Conservation (phyloP, 805 yeast species). For the Wickerhamomyces kurtzmanii region DNA sequence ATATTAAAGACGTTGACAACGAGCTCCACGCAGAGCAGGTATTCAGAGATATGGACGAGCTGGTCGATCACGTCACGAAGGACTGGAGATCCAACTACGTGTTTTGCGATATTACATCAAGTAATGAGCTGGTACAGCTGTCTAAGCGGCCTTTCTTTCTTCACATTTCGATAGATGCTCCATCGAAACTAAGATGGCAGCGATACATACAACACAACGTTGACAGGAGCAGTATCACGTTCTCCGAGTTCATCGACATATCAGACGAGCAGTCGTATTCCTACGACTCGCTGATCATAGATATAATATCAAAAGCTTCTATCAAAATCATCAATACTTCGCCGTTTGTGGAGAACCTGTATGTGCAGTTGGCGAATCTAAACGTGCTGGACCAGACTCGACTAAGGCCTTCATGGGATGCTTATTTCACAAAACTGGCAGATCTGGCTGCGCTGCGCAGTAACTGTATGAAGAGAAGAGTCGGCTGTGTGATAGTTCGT, state of each 20-base stretch:
- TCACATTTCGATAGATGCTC: slow-evolving; percentile 72
- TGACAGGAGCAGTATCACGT: slow-evolving; percentile 9
- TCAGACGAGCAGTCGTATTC: slow-evolving; percentile 25
- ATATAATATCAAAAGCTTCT: slow-evolving; percentile 36
- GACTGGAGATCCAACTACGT: slow-evolving; percentile 62
- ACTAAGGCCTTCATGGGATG: slow-evolving; percentile 90
- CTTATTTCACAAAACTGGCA: slow-evolving; percentile 90
- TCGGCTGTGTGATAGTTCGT: slow-evolving; percentile 90
- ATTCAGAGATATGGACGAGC: slow-evolving; percentile 31
- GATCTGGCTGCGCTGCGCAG: slow-evolving; percentile 87
- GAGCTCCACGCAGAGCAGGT: slow-evolving; percentile 12
- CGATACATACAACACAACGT: slow-evolving; percentile 17
- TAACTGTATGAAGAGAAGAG: slow-evolving; percentile 95
- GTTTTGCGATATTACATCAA: slow-evolving; percentile 35
- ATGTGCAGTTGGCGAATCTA: slow-evolving; percentile 26
- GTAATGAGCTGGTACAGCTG: slow-evolving; percentile 33
- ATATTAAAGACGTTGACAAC: slow-evolving; percentile 5
- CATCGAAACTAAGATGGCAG: slow-evolving; percentile 36
- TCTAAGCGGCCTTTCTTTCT: slow-evolving; percentile 75
- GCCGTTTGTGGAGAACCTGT: slow-evolving; percentile 24
- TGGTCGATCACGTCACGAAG: slow-evolving; percentile 52
- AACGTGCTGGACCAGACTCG: slow-evolving; percentile 43
- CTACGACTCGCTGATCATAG: slow-evolving; percentile 21
- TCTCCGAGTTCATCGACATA: slow-evolving; percentile 25
- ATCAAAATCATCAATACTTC: slow-evolving; percentile 48